A percentile compares a stretch with the other conserved stretches of the same genome.
phyloP scores from a whole-genome alignment of 768 basidiomycete species.

The Dentipellis fragilis region DNA sequence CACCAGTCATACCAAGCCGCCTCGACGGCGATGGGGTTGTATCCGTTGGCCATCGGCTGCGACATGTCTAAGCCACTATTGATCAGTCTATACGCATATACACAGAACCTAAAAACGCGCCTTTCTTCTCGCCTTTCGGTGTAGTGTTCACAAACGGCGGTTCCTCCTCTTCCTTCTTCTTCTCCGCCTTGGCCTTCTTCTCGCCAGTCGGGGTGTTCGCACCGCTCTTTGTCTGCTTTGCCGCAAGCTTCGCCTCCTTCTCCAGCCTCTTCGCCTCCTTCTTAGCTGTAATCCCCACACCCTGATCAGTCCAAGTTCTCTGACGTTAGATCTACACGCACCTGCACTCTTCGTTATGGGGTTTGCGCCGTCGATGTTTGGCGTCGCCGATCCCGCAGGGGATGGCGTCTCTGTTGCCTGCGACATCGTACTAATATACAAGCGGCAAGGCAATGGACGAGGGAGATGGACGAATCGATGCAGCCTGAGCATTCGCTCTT shows the following conservation, averaged over 20 bases:
- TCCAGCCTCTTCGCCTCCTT: constrained; percentile 78
- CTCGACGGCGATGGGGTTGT: constrained; percentile 93
- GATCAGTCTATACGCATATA: not conserved
- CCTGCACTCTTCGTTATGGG: constrained; percentile 32
- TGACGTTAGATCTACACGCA: not conserved
- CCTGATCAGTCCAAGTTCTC: not conserved
- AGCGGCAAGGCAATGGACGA: not conserved
- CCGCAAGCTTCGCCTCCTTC: constrained; percentile 70
- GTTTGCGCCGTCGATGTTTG: constrained; percentile 3
- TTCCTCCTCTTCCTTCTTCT: constrained; percentile 63
- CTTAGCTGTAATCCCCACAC: constrained; percentile 40
- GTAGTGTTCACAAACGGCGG: constrained; percentile 81
- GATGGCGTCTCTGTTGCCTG: constrained; percentile 4
- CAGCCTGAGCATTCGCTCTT: constrained; percentile 9
- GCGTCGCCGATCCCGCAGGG: constrained; percentile 5
- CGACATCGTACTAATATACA: constrained; percentile 14
- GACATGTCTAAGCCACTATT: constrained; percentile 52
- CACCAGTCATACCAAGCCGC: constrained; percentile 99
- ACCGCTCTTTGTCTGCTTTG: constrained; percentile 46
- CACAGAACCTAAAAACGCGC: constrained; percentile 27
- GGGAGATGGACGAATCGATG: constrained; percentile 17
- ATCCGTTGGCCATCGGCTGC: constrained; percentile 81
- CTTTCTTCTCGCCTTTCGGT: constrained; percentile 89
- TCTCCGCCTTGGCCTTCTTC: constrained; percentile 70
- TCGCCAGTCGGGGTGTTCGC: constrained; percentile 32